phyloP scores from a whole-genome alignment of 495 filamentous ascomycete species.

The Penicillium crystallinum region DNA sequence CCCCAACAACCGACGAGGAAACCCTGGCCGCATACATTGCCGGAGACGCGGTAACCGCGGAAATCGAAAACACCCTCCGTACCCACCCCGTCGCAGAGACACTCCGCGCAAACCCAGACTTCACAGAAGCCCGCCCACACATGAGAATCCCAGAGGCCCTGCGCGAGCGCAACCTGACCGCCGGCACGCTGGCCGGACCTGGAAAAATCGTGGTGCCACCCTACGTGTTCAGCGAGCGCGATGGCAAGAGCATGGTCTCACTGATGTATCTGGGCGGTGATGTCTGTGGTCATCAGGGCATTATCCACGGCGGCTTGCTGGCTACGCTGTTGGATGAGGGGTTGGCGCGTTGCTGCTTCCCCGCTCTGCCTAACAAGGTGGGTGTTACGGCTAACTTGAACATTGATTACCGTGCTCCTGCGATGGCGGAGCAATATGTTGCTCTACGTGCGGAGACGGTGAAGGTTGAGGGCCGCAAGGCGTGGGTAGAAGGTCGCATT shows the following conservation, averaged over 20 bases:
- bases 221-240: conserved; percentile 63
- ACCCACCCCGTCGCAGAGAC: conserved; percentile 64
- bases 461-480: conserved; percentile 90
- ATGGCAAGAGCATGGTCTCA: conserved; percentile 66
- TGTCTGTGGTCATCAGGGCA: conserved; percentile 86
- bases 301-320: conserved; percentile 86
- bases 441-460: conserved; percentile 76
- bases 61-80: conserved; percentile 67
- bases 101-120: conserved; percentile 62
- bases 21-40: conserved; percentile 63
- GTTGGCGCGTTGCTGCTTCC: conserved; percentile 84
- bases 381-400: conserved; percentile 89
- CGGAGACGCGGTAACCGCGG: conserved; percentile 50
- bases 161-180: conserved; percentile 72
- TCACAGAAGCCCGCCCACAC: conserved; percentile 77
- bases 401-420: conserved; percentile 81
- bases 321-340: conserved; percentile 93
- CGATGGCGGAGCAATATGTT: conserved; percentile 68
- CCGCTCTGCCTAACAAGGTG: conserved; percentile 80
- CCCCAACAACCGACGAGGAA: conserved; percentile 59
- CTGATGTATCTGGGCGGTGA: conserved; percentile 76
- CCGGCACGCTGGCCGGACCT: conserved; percentile 69
- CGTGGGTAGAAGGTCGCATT: conserved; percentile 89
- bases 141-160: conserved; percentile 68
- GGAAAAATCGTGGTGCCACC: conserved; percentile 80